Evolutionary conservation across 1,139 yeast genomes (phyloP).

Genomic region (Yueomyces sp.): DNA sequence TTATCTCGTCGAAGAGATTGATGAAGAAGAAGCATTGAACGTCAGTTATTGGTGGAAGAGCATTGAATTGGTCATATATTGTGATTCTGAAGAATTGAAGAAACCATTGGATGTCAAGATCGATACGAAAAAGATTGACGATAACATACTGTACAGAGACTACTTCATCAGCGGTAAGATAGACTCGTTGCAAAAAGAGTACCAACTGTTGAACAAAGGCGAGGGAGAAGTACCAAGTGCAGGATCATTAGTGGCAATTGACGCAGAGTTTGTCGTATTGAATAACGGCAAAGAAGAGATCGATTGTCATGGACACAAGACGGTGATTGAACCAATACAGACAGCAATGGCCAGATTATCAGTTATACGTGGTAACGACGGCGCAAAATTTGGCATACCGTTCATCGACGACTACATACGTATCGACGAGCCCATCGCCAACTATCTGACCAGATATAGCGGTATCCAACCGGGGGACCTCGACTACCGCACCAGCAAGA

Average conservation of each 20-base stretch:
- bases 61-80: conserved; percentile 65
- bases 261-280: conserved; percentile 88
- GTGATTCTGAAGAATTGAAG: conserved; percentile 29
- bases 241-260: conserved; percentile 80
- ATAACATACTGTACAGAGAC: conserved; percentile 58
- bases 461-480: conserved; percentile 91
- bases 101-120: conserved; percentile 21
- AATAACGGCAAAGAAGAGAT: conserved; percentile 75
- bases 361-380: conserved; percentile 64
- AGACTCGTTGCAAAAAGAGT: conserved; percentile 46
- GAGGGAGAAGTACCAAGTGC: conserved; percentile 50
- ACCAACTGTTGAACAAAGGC: conserved; percentile 45
- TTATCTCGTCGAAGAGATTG: conserved; percentile 70
- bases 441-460: conserved; percentile 79
- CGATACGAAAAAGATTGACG: conserved; percentile 27
- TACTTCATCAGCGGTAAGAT: conserved; percentile 64
- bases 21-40: conserved; percentile 56
- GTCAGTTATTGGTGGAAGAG: conserved; percentile 69
- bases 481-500: conserved; percentile 54
- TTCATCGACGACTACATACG: conserved; percentile 90
- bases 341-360: conserved; percentile 82
- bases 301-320: conserved; percentile 53
- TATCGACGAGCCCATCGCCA: conserved; percentile 58
- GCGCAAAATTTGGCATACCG: conserved; percentile 56
- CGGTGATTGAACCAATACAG: conserved; percentile 61